Percentiles rank a stretch among this genome's conserved stretches.
These are phyloP conservation scores for Monosporascus cannonballus DNA, from an alignment of 2,329 filamentous ascomycete species.

Conservation along the genomic window DNA sequence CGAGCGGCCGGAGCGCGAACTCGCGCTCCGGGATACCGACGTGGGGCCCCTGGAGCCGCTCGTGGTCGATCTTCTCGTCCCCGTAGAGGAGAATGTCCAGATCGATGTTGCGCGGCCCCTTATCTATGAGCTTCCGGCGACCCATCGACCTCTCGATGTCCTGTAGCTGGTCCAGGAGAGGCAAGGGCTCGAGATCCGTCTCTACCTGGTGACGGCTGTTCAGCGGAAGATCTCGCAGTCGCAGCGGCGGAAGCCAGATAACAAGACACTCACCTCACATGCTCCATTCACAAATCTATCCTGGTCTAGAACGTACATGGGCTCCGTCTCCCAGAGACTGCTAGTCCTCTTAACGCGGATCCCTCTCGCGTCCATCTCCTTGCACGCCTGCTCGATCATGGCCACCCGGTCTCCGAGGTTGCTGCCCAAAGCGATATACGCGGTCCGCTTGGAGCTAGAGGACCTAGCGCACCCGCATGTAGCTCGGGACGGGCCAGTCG, in stretches of 20 bases:
- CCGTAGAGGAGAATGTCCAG: slow-evolving; percentile 86
- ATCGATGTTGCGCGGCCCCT: slow-evolving; percentile 91
- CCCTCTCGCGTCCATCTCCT: slow-evolving; percentile 64
- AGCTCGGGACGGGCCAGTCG: slow-evolving; percentile 12
- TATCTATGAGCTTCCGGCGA: slow-evolving; percentile 78
- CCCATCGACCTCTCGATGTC: slow-evolving; percentile 76
- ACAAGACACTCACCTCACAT: slow-evolving; percentile 64
- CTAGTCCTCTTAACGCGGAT: slow-evolving; percentile 77
- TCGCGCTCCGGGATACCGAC: slow-evolving; percentile 80
- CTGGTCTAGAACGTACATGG: slow-evolving; percentile 95
- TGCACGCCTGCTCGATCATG: slow-evolving; percentile 80
- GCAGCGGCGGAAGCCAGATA: not conserved
- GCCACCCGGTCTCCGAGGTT: slow-evolving; percentile 82
- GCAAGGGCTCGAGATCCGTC: slow-evolving; percentile 68
- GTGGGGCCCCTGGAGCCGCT: slow-evolving; percentile 80
- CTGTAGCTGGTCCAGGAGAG: slow-evolving; percentile 75
- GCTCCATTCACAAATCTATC: slow-evolving; percentile 85
- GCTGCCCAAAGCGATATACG: slow-evolving; percentile 85
- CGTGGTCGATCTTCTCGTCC: slow-evolving; percentile 56
- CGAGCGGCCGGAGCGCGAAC: slow-evolving; percentile 84
- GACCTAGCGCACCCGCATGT: slow-evolving; percentile 21
- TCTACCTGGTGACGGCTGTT: slow-evolving; percentile 55
- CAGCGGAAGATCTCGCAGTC: not conserved
- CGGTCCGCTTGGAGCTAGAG: slow-evolving; percentile 35
- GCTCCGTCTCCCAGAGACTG: slow-evolving; percentile 86